Percentiles rank a stretch among this genome's conserved stretches.
Evolutionary conservation across 2,329 filamentous ascomycete genomes (phyloP).

Genomic region (Penicillium sp.): DNA sequence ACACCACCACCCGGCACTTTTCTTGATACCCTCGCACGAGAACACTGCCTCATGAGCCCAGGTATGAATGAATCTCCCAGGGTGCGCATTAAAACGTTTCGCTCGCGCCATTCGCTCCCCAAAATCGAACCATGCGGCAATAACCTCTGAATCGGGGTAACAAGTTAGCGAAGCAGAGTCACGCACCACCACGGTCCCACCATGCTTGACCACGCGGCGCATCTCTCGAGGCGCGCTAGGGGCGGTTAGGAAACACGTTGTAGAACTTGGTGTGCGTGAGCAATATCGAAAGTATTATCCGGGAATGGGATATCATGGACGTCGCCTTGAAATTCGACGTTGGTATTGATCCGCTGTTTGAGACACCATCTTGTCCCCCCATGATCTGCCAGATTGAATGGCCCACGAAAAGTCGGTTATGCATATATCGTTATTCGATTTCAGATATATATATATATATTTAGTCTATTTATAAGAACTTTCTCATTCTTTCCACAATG

Average conservation of each 20-base stretch:
- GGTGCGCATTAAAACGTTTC: conserved; percentile 35
- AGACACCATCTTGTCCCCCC: too few species aligned
- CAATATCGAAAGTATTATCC: conserved; percentile 61
- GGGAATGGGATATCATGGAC: conserved; percentile 46
- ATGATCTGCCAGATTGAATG: too few species aligned
- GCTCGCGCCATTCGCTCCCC: conserved; percentile 24
- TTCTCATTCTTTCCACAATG: conserved; percentile 1
- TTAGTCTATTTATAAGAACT: not conserved
- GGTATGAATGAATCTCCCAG: conserved; percentile 34
- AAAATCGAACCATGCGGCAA: conserved; percentile 31
- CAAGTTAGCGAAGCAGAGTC: conserved; percentile 43
- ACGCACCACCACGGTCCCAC: conserved; percentile 57
- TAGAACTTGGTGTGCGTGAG: conserved; percentile 64
- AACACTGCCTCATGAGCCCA: conserved; percentile 45
- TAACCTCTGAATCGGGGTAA: conserved; percentile 36
- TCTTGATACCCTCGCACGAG: conserved; percentile 23
- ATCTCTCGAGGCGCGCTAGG: conserved; percentile 58
- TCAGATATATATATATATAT: too few species aligned
- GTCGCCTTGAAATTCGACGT: conserved; percentile 43
- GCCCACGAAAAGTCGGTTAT: too few species aligned
- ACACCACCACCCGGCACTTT: conserved; percentile 41
- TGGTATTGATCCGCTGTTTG: too few species aligned
- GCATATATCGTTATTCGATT: too few species aligned
- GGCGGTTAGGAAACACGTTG: conserved; percentile 60
- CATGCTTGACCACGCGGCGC: conserved; percentile 55